Evolutionary conservation across 139 green algal genomes (phyloP).

Genomic region (Desmodesmus armatus): DNA sequence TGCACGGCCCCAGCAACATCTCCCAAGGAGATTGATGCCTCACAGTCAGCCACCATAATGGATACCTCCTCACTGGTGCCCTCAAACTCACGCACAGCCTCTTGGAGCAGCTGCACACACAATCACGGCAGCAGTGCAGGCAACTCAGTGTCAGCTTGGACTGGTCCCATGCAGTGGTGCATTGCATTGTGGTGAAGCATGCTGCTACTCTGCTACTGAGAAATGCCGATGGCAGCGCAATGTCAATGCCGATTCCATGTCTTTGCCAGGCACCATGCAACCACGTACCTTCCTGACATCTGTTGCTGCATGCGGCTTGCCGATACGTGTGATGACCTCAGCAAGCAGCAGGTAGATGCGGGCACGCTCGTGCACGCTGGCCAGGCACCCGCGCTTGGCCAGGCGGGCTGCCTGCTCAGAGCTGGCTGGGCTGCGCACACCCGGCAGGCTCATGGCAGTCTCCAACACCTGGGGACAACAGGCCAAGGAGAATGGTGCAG

Average conservation of each 20-base stretch:
- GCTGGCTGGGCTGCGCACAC: conserved; percentile 57
- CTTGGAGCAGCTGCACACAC: conserved; percentile 66
- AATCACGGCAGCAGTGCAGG: neutral
- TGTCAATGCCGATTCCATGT: neutral
- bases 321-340: conserved; percentile 55
- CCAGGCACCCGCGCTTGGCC: conserved; percentile 37
- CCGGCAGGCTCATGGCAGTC: conserved; percentile 66
- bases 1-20: conserved; percentile 73
- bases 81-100: conserved; percentile 75
- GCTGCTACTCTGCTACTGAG: too few species aligned
- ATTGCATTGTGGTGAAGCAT: neutral
- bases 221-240: neutral
- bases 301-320: too few species aligned
- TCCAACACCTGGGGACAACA: conserved; percentile 67
- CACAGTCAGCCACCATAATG: conserved; percentile 76
- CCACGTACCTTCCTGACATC: conserved; percentile 78
- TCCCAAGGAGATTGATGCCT: conserved; percentile 68
- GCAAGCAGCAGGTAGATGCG: conserved; percentile 78
- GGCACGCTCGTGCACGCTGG: conserved; percentile 68
- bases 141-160: neutral
- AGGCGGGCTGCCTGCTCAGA: conserved; percentile 53
- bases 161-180: neutral
- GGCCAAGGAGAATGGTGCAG: too few species aligned
- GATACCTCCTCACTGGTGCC: conserved; percentile 74
- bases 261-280: too few species aligned